phyloP scores from a whole-genome alignment of 768 basidiomycete species.

The Lactarius trivialis region DNA sequence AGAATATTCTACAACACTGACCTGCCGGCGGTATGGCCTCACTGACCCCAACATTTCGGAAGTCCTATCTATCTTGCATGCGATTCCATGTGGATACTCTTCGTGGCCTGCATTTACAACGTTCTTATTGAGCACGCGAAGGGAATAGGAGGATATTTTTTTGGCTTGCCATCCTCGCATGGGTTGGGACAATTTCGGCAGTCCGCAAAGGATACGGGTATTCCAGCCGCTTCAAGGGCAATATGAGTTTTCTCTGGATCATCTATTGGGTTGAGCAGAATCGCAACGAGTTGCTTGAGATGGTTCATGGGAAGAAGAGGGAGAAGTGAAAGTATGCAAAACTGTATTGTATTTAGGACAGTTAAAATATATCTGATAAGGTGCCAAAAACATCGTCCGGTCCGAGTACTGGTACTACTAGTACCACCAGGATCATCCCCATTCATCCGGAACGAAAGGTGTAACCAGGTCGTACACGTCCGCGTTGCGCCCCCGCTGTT shows the following conservation, averaged over 20 bases:
- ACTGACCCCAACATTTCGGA: constrained; percentile 80
- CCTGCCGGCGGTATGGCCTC: constrained; percentile 79
- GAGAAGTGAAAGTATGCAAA: not conserved
- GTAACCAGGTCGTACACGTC: constrained; percentile 79
- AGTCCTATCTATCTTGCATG: constrained; percentile 58
- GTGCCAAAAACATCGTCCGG: not conserved
- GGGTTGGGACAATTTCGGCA: constrained; percentile 28
- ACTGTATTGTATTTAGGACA: not conserved
- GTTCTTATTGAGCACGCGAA: not conserved
- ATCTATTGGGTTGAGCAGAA: constrained; percentile 16
- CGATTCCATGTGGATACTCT: constrained; percentile 65
- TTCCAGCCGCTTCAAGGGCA: constrained; percentile 21
- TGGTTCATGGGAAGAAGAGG: constrained; percentile 11
- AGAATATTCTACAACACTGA: constrained; percentile 28
- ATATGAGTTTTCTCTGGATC: constrained; percentile 17
- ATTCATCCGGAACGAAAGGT: constrained; percentile 73
- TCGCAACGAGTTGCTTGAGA: constrained; percentile 12
- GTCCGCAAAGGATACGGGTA: constrained; percentile 28
- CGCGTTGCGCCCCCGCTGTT: constrained; percentile 54
- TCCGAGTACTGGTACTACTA: not conserved
- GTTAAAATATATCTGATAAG: not conserved
- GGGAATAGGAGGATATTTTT: not conserved
- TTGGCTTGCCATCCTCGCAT: constrained; percentile 29
- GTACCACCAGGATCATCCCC: constrained; percentile 38
- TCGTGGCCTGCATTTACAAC: constrained; percentile 49